Evolutionary conservation across 1,284 basidiomycete species (phyloP).

Genomic region (Athelia psychrophila): DNA sequence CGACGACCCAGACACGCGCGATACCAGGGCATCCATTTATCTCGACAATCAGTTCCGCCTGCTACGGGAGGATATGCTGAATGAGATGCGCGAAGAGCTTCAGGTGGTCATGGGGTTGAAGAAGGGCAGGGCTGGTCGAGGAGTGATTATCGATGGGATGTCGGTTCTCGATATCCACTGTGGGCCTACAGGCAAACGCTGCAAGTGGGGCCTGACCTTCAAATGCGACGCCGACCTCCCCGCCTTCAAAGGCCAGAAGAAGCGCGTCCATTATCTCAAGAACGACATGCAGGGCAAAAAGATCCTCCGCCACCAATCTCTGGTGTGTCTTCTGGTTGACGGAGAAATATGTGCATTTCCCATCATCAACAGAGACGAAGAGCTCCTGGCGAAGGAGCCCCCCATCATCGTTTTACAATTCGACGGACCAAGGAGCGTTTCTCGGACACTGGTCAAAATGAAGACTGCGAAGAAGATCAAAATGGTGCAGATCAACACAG

Average conservation of each 20-base stretch:
- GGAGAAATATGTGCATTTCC: slow-evolving; percentile 48
- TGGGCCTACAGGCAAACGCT: slow-evolving; percentile 28
- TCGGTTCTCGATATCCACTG: slow-evolving; percentile 32
- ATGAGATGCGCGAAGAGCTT: slow-evolving; percentile 61
- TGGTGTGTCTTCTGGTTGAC: slow-evolving; percentile 48
- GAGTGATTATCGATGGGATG: slow-evolving; percentile 40
- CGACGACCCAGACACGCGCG: slow-evolving; percentile 37
- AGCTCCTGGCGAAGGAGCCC: slow-evolving; percentile 40
- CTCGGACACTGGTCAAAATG: slow-evolving; percentile 36
- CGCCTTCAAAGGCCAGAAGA: slow-evolving; percentile 28
- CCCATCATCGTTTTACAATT: slow-evolving; percentile 53
- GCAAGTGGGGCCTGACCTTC: slow-evolving; percentile 48
- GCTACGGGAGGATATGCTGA: slow-evolving; percentile 62
- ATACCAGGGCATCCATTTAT: slow-evolving; percentile 39
- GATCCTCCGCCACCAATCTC: slow-evolving; percentile 47
- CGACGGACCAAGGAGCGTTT: slow-evolving; percentile 35
- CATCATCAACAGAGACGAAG: slow-evolving; percentile 50
- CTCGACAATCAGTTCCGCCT: slow-evolving; percentile 66
- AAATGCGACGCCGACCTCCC: slow-evolving; percentile 40
- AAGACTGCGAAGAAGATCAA: slow-evolving; percentile 33
- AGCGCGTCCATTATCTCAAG: slow-evolving; percentile 33
- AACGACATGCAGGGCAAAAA: slow-evolving; percentile 35
- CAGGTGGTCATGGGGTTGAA: slow-evolving; percentile 41
- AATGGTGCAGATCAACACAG: slow-evolving; percentile 57
- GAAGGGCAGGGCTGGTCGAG: slow-evolving; percentile 38